Conservation (phyloP, 345 rosid genomes). For the Toxicodendron radicans region DNA sequence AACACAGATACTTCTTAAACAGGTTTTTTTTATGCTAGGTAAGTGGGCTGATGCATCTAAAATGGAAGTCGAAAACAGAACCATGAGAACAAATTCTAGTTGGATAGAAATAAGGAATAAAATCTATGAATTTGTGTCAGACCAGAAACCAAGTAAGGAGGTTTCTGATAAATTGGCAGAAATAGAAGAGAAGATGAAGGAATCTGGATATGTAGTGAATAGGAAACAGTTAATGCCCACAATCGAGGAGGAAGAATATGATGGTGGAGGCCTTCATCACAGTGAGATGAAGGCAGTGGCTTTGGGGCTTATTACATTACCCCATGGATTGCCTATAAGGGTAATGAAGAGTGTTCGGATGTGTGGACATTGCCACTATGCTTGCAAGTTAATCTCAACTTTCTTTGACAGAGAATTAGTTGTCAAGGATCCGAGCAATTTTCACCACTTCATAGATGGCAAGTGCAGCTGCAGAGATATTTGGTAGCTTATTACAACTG, state of each 20-base stretch:
- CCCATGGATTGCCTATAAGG: slow-evolving; percentile 19
- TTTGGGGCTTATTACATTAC: slow-evolving; percentile 23
- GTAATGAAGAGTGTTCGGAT: slow-evolving; percentile 26
- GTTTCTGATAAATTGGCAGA: slow-evolving; percentile 18
- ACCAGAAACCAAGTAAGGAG: slow-evolving; percentile 8
- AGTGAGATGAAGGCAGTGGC: slow-evolving; percentile 29
- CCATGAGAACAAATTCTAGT: slow-evolving; percentile 4
- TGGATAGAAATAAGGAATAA: slow-evolving; percentile 22
- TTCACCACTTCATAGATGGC: slow-evolving; percentile 30
- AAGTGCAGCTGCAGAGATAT: slow-evolving; percentile 27
- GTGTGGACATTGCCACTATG: slow-evolving; percentile 25
- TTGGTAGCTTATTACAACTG: slow-evolving; percentile 11
- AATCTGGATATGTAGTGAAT: slow-evolving; percentile 15
- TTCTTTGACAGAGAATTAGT: slow-evolving; percentile 24
- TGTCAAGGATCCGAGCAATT: slow-evolving; percentile 23
- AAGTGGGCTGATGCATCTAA: slow-evolving; percentile 21
- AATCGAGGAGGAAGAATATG: slow-evolving; percentile 26
- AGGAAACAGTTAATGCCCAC: slow-evolving; percentile 19
- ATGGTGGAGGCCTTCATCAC: slow-evolving; percentile 22
- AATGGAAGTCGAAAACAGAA: not conserved
- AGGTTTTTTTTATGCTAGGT: slow-evolving; percentile 21
- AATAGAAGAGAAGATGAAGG: slow-evolving; percentile 23
- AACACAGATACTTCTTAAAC: slow-evolving; percentile 14
- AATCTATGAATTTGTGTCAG: slow-evolving; percentile 24
- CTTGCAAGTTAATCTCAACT: slow-evolving; percentile 31